phyloP scores from a whole-genome alignment of 2,329 filamentous ascomycete genomes.

The Cylindrodendrum hubeiense region DNA sequence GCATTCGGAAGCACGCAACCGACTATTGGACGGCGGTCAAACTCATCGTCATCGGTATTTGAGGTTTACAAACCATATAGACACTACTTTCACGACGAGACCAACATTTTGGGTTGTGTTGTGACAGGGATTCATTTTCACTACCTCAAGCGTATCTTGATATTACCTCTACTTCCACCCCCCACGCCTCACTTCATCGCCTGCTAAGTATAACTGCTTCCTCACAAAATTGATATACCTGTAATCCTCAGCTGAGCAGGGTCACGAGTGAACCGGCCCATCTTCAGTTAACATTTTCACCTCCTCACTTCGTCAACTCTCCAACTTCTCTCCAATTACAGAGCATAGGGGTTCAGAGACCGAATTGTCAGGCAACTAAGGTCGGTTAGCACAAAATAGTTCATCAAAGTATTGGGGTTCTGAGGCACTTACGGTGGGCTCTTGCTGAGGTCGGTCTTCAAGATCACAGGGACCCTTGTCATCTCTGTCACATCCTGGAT shows the following conservation, averaged over 20 bases:
- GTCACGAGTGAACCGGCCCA: conserved; percentile 11
- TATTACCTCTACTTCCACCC: conserved; percentile 19
- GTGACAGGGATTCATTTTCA: conserved; percentile 27
- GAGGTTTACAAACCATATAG: background rate
- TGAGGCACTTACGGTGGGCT: conserved; percentile 92
- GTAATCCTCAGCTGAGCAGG: conserved; percentile 9
- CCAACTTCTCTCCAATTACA: conserved; percentile 52
- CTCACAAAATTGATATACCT: conserved; percentile 25
- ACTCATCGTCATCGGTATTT: background rate
- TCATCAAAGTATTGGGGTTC: background rate
- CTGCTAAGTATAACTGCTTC: conserved; percentile 6
- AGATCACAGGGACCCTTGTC: conserved; percentile 95
- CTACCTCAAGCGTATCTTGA: conserved; percentile 27
- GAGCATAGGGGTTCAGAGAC: conserved; percentile 83
- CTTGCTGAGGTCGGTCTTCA: conserved; percentile 98
- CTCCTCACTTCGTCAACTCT: conserved; percentile 25
- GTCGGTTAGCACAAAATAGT: conserved; percentile 37
- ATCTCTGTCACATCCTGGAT: conserved; percentile 99
- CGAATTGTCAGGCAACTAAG: conserved; percentile 84
- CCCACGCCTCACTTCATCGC: conserved; percentile 4
- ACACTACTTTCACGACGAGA: background rate
- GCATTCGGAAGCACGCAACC: no score
- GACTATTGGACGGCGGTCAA: no score
- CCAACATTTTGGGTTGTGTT: background rate
- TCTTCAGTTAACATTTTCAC: conserved; percentile 20